phyloP scores from a whole-genome alignment of 495 filamentous ascomycete species.

The Penicillium maclennaniae region DNA sequence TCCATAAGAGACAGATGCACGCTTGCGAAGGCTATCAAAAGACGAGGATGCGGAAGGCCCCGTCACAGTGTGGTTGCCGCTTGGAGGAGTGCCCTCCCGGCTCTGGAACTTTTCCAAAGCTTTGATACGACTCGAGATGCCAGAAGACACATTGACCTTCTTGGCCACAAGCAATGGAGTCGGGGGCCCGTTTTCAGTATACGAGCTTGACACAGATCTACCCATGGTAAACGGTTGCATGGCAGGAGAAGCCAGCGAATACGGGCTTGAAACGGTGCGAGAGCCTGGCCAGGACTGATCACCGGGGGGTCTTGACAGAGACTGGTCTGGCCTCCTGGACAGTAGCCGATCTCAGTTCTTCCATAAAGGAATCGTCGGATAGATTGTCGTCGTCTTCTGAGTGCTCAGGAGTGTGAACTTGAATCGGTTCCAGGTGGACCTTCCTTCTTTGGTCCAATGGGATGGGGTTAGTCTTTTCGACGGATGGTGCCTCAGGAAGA shows the following conservation, averaged over 20 bases:
- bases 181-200: conserved; percentile 25
- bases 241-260: conserved; percentile 30
- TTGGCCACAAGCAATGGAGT: conserved; percentile 53
- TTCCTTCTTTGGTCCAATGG: conserved; percentile 45
- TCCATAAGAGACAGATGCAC: conserved; percentile 32
- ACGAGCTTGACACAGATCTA: conserved; percentile 39
- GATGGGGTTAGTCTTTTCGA: conserved; percentile 13
- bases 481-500: conserved; percentile 18
- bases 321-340: conserved; percentile 82
- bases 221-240: conserved; percentile 37
- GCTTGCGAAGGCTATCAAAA: conserved; percentile 45
- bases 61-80: conserved; percentile 14
- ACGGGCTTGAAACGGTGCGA: conserved; percentile 51
- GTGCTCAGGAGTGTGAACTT: conserved; percentile 49
- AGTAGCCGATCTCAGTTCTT: conserved; percentile 79
- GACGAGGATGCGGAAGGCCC: conserved; percentile 33
- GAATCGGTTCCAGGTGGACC: conserved; percentile 53
- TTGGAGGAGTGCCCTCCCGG: conserved; percentile 38
- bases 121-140: conserved; percentile 87
- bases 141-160: conserved; percentile 78
- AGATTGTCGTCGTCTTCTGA: conserved; percentile 62
- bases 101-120: conserved; percentile 73
- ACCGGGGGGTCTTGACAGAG: conserved; percentile 74
- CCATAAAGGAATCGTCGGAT: conserved; percentile 85
- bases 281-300: conserved; percentile 40